Base-by-base conservation (phyloP, 768 basidiomycete species). In the Tricholoma sp. region DNA sequence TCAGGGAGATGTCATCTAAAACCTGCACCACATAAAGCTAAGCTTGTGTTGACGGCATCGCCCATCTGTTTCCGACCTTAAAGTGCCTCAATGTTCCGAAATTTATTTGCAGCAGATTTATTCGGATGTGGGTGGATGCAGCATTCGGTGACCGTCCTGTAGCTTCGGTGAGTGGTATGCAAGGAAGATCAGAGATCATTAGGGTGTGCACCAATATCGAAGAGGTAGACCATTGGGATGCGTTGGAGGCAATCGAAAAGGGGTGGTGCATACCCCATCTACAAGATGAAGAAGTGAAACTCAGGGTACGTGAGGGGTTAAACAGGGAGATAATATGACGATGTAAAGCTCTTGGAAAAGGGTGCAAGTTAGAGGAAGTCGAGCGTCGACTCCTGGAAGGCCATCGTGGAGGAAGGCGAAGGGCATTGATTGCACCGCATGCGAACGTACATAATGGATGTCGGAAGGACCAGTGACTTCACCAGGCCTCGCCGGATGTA, bases 401-500 rank as follows among this genome's bases (percentile, higher is more conserved):
- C 18, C 9, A 11, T 43, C 5, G 41, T 43, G 9, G 37, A 19
- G 32, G 57, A 29, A 54, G 19, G 45, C n/a, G 41, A 60, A 35
- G 58, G 21, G 43, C 16, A 29, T 27, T 37, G 52, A 45, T 32
- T 22, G 29, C 41, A 61, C 43, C 29, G 5, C 52, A 45, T 46
- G 22, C 11, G 50, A 59, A 27, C 16, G 47, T 50, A 31, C 47
- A 53, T 16, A 51, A 47, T 35, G 55, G 47, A 14, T 55, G 54
- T 45, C 46, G 31, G 46, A 47, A 47, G 16, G 34, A 22, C 43
- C 9, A 55, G 43, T 37, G 47, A n/a, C n/a, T 24, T 46, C 29
- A 50, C 47, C 58, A 56, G 24, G 47, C 61, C 61, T 64, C 59
- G n/a, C n/a, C n/a, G 59, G 57, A 64, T 34, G 61, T 57, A 57